Conservation (phyloP, 345 rosid species). For the Barbarea vulgaris region DNA sequence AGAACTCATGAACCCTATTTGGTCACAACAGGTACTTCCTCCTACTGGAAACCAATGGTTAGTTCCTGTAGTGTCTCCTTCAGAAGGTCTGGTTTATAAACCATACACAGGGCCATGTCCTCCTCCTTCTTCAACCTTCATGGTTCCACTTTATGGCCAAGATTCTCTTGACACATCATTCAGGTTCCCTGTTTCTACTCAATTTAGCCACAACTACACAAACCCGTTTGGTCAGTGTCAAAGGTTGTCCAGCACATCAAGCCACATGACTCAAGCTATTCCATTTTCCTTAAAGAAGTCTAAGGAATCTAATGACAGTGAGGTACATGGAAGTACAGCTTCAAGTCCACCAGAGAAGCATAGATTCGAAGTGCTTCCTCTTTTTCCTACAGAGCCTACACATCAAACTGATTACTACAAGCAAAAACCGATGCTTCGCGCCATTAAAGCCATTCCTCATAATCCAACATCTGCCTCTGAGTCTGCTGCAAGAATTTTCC, state of each 20-base stretch:
- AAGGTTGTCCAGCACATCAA: constrained; percentile 48
- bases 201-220: constrained; percentile 43
- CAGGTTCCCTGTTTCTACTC: constrained; percentile 46
- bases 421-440: constrained; percentile 28
- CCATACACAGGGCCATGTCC: constrained; percentile 70
- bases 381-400: constrained; percentile 53
- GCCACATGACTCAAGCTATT: constrained; percentile 52
- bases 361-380: constrained; percentile 53
- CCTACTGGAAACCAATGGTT: constrained; percentile 72
- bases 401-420: constrained; percentile 38
- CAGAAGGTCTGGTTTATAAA: constrained; percentile 86
- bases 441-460: constrained; percentile 67
- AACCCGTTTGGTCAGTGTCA: constrained; percentile 40
- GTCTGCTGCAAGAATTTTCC: constrained; percentile 65
- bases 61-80: constrained; percentile 74
- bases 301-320: constrained; percentile 59
- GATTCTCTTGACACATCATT: constrained; percentile 45
- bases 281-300: constrained; percentile 40
- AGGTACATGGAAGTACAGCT: constrained; percentile 62
- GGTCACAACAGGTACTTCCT: constrained; percentile 43
- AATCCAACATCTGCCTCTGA: constrained; percentile 57
- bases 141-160: constrained; percentile 48
- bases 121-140: constrained; percentile 57
- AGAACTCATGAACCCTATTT: constrained; percentile 35
- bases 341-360: constrained; percentile 58